These are phyloP conservation scores for Microcos paniculata DNA, from an alignment of 345 rosid species.

Conservation along the genomic window DNA sequence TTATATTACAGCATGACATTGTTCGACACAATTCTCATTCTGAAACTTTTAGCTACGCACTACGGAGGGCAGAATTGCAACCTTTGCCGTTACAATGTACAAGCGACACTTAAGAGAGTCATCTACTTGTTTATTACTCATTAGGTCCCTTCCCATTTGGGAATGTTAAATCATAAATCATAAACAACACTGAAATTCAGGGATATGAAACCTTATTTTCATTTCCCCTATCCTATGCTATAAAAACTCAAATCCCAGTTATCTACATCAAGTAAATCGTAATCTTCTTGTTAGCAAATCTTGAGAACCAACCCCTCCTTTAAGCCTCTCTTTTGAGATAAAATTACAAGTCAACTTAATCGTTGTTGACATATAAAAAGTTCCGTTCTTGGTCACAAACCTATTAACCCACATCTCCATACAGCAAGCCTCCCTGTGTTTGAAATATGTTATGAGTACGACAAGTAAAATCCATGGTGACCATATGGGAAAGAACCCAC, in stretches of 20 bases:
- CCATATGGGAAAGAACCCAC: slow-evolving; percentile 34
- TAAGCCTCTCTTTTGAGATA: neutral
- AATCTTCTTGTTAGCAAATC: neutral
- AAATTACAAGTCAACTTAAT: neutral
- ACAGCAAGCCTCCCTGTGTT: neutral
- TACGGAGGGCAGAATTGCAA: neutral
- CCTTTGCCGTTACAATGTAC: neutral
- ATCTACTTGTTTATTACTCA: neutral
- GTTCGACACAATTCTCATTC: neutral
- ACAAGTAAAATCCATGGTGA: slow-evolving; percentile 10
- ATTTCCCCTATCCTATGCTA: neutral
- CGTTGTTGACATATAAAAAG: neutral
- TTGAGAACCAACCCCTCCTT: neutral
- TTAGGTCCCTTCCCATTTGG: neutral
- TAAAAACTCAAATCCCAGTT: neutral
- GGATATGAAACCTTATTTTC: neutral
- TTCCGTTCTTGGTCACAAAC: neutral
- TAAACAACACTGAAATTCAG: neutral
- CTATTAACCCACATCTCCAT: neutral
- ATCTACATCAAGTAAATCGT: neutral
- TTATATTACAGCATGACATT: neutral
- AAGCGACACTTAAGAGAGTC: neutral
- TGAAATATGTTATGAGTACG: neutral
- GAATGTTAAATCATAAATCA: neutral
- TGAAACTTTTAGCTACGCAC: neutral